Base-by-base conservation (phyloP, 2,329 filamentous ascomycete genomes). In the Huntiella bhutanensis region DNA sequence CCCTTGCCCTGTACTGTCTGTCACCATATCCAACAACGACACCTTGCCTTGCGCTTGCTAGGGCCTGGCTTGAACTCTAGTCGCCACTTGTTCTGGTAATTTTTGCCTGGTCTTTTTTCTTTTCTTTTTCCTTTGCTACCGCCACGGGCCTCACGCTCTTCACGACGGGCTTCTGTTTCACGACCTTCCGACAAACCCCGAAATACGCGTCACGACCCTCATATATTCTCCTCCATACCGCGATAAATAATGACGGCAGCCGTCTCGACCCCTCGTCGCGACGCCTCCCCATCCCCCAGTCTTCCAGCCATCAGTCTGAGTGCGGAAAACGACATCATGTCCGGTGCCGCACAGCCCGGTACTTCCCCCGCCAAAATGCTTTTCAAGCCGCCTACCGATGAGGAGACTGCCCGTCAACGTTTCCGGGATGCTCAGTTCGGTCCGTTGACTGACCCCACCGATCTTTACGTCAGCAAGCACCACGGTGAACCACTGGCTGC, bases 351-450 rank as follows among this genome's bases (percentile, higher is more conserved):
- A 19, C 42, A 41, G 41, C 38, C 44, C 43, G 43, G 22, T 34
- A 4, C 35, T 34, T 38, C 41, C 12, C 34, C 80, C 11, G 82
- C 82, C 43, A 93, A 77, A 8, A 70, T 74, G 6, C 75, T 96
- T 43, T 95, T 94, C 63, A 77, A 88, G 57, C 86, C 91, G 28
- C 82, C 83, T 48, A 82, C 84, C 5, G 80, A 78, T n/a, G 81
- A 81, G 58, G 87, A 96, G 63, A 73, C 79, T 41, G 77, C 79
- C 51, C 75, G 75, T 52, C 72, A 85, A 60, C 79, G 79, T 49
- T 80, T 77, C 58, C 74, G 80, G 55, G 83, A 96, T 57, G 82
- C 88, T 33, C 86, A 96, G 58, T 98, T 96, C 57, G 91, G 82
- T 10, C 88, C 88, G 12, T 69, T 96, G 43, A 71, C 78, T 53